Percentiles rank a stretch among this genome's conserved stretches.
phyloP scores from a whole-genome alignment of 257 asterid genomes.

The Cinchona pubescens region DNA sequence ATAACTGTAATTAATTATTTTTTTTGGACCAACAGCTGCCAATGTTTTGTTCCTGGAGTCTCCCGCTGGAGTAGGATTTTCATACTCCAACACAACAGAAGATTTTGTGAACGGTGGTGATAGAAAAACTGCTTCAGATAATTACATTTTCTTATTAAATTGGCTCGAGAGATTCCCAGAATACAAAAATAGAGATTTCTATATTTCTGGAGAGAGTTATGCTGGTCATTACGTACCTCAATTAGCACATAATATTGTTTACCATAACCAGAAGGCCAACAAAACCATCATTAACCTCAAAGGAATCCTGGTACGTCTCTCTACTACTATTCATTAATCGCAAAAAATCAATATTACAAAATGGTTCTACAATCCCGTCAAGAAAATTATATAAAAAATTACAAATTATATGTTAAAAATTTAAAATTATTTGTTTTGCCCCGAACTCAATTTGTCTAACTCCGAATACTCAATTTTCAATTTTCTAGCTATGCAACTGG shows the following conservation, averaged over 20 bases:
- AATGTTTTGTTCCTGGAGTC: conserved; percentile 77
- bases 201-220: conserved; percentile 70
- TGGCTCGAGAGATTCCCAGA: conserved; percentile 80
- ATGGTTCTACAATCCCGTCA: background rate
- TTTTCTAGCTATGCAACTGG: too few species aligned
- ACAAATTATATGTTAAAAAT: too few species aligned
- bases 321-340: background rate
- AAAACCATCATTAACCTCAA: conserved; percentile 59
- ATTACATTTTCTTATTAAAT: conserved; percentile 50
- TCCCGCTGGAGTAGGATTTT: conserved; percentile 88
- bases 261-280: conserved; percentile 44
- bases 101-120: conserved; percentile 58
- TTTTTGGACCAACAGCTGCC: conserved; percentile 40
- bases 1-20: too few species aligned
- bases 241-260: conserved; percentile 57
- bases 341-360: too few species aligned
- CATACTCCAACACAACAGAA: conserved; percentile 60
- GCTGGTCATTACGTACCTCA: conserved; percentile 86
- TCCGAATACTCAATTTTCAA: too few species aligned
- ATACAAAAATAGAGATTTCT: conserved; percentile 52
- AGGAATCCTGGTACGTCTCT: conserved; percentile 63
- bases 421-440: too few species aligned
- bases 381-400: too few species aligned
- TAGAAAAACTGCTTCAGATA: conserved; percentile 48
- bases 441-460: too few species aligned